phyloP scores from a whole-genome alignment of 768 basidiomycete genomes.

The Naganishia randhawae region DNA sequence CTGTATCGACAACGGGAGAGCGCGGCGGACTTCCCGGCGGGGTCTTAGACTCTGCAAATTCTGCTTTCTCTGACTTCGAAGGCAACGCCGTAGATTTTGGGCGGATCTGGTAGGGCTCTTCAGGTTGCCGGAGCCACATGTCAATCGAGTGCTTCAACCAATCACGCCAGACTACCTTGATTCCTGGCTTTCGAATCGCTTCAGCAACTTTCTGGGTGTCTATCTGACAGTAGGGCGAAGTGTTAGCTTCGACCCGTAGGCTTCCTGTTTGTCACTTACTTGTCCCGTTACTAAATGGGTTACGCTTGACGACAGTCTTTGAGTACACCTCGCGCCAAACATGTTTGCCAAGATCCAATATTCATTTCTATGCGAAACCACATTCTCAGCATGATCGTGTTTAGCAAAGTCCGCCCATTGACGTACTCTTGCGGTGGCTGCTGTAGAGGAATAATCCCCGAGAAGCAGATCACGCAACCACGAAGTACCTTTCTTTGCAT shows the following conservation, averaged over 20 bases:
- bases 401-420: not conserved
- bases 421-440: constrained; percentile 65
- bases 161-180: constrained; percentile 77
- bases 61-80: constrained; percentile 20
- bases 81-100: constrained; percentile 2
- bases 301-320: constrained; percentile 62
- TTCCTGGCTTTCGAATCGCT: constrained; percentile 69
- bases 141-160: constrained; percentile 89
- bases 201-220: constrained; percentile 88
- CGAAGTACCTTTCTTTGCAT: constrained; percentile 72
- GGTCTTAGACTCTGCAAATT: constrained; percentile 19
- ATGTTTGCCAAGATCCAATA: constrained; percentile 58
- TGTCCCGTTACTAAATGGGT: constrained; percentile 93
- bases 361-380: constrained; percentile 72
- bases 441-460: constrained; percentile 90
- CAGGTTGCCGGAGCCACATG: constrained; percentile 79
- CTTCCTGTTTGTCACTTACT: constrained; percentile 54
- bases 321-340: constrained; percentile 80
- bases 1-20: not conserved
- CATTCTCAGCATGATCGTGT: not conserved
- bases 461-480: constrained; percentile 81
- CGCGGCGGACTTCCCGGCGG: constrained; percentile 11
- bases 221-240: constrained; percentile 55
- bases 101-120: constrained; percentile 63
- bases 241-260: not conserved